A percentile compares a stretch with the other conserved stretches of the same genome.
Evolutionary conservation across 352 stramenopile species (phyloP).

Genomic region (Halophytophthora batemanensis): DNA sequence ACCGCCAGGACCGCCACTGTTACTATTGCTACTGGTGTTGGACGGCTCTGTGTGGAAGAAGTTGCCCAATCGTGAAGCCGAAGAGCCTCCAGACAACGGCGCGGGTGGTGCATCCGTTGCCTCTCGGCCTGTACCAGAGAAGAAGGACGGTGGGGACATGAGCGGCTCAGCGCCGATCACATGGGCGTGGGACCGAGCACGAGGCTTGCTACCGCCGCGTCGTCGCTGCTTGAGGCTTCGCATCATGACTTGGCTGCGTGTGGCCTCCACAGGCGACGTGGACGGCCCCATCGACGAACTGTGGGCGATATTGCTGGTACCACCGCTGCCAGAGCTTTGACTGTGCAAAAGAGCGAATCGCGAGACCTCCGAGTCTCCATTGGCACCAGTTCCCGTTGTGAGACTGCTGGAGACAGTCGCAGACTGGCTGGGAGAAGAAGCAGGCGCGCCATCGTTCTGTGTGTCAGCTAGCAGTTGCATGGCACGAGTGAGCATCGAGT

Average conservation of each 20-base stretch:
- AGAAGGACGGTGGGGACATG: constrained; percentile 17
- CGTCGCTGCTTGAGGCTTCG: constrained; percentile 37
- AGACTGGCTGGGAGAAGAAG: constrained; percentile 7
- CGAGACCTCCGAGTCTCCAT: constrained; percentile 26
- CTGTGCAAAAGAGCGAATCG: constrained; percentile 23
- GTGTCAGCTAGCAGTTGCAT: constrained; percentile 30
- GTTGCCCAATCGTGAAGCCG: constrained; percentile 31
- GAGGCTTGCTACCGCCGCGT: constrained; percentile 28
- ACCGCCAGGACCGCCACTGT: constrained; percentile 7
- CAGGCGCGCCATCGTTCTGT: constrained; percentile 16
- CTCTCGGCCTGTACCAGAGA: constrained; percentile 19
- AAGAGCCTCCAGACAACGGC: constrained; percentile 14
- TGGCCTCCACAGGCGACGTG: constrained; percentile 23
- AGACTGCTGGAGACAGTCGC: no score
- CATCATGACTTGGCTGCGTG: constrained; percentile 40
- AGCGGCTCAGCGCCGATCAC: constrained; percentile 11
- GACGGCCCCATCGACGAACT: constrained; percentile 5
- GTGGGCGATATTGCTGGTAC: not conserved
- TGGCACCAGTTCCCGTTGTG: constrained; percentile 9
- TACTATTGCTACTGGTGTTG: constrained; percentile 7
- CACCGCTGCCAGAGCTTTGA: constrained; percentile 16
- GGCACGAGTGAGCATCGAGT: constrained; percentile 34
- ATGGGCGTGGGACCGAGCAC: constrained; percentile 27
- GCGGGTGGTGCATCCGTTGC: constrained; percentile 18
- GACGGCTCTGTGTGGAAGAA: constrained; percentile 43